Evolutionary conservation across 129 eudicot genomes (phyloP), one percentile per base, ranked within the genome.

Genomic region (Pulicaria dysenterica): DNA sequence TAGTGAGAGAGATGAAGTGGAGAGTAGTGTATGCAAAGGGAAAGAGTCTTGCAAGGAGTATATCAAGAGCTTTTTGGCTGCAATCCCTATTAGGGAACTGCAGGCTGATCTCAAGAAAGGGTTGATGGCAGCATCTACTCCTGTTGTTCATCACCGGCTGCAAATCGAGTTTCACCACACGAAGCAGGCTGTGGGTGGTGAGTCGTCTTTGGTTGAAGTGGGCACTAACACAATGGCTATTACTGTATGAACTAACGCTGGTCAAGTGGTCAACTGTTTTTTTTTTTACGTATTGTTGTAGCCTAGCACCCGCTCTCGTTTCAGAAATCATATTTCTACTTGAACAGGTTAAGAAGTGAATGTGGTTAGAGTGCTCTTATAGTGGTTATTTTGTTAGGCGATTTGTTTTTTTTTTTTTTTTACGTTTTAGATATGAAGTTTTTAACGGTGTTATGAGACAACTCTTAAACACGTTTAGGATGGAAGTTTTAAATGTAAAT

Each of bases 21-120:
- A 67, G 68, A 12, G 16, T 13, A 46, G 82, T 49, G 58, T 88
- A 60, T 86, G 96, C 71, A 81, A 70, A 58, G 97, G 97, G 39
- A 91, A 86, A 84, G 90, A 86, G 64, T 83, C 90, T 5, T 91
- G 97, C 78, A 91, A 84, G 82, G 97, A 91, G 85, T 91, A 91
- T 77, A 86, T 88, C 1, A 91, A 91, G 88, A 86, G 78, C 51
- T 91, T 91, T 73, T 82, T 91, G 81, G 96, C 97, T 42, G 92
- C 97, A 7, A 86, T 91, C 16, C 97, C 97, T 8, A 88, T 91
- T 17, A 78, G 97, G 71, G 97, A 91, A 81, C 51, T 91, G 78
- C 92, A 78, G 67, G 82, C 82, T 3, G 97, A 91, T 83, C 68
- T 88, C 38, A 85, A 91, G 78, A 91, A 81, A 74, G 97, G 97